phyloP scores from a whole-genome alignment of 257 asterid genomes.

The Gentiana macrophylla region DNA sequence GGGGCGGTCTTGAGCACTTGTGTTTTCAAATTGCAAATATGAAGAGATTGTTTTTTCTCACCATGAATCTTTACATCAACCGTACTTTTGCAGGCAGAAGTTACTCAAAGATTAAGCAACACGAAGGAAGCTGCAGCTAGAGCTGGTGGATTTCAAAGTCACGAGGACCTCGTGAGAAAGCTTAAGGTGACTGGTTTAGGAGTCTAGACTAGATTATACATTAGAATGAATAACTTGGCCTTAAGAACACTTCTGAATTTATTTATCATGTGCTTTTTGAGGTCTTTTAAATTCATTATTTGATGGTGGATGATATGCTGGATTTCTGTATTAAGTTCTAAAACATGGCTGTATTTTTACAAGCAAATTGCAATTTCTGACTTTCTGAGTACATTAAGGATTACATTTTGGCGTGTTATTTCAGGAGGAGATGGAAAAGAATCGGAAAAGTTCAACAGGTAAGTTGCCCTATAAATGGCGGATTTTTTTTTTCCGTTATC shows the following conservation, averaged over 20 bases:
- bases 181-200: conserved; percentile 36
- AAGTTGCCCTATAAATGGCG: background rate
- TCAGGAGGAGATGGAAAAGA: conserved; percentile 89
- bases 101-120: conserved; percentile 65
- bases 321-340: too few species aligned
- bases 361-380: background rate
- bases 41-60: background rate
- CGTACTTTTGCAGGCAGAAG: conserved; percentile 53
- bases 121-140: conserved; percentile 30
- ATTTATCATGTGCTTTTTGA: too few species aligned
- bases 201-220: too few species aligned
- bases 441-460: conserved; percentile 55
- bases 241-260: too few species aligned
- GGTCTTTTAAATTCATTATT: too few species aligned
- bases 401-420: background rate
- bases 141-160: conserved; percentile 51
- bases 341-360: background rate
- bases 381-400: background rate
- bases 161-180: conserved; percentile 76
- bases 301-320: too few species aligned
- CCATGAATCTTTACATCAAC: background rate
- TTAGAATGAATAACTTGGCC: too few species aligned
- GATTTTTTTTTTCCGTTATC: too few species aligned
- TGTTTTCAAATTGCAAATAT: too few species aligned
- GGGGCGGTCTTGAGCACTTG: too few species aligned